Base-by-base conservation (phyloP, 768 basidiomycete species). In the Kwoniella mangroviensis region DNA sequence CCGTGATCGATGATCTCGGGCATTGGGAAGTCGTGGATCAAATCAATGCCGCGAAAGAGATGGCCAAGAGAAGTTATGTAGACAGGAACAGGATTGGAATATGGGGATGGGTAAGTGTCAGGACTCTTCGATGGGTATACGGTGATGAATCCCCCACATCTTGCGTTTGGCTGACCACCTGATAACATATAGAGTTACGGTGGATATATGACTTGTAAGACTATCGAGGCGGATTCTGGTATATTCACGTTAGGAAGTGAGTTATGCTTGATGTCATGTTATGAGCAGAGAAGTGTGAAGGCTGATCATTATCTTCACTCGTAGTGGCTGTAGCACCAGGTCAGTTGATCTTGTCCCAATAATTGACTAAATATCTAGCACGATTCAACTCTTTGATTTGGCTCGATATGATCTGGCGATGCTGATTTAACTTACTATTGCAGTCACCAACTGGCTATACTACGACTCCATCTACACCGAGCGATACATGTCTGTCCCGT, bases 401-500 rank as follows among this genome's bases (percentile, higher is more conserved):
- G 26, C 65, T 62, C 6, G 21, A 24, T n/a, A 22, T 45, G 61
- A 45, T 41, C n/a, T 17, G 57, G n/a, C 40, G 24, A 61, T 60
- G 42, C n/a, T 58, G 40, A n/a, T 28, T 22, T 28, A 2, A 26
- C 21, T 40, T n/a, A 24, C 19, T 4, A 2, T 61, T 15, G 6
- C 52, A 68, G 82, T 83, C 4, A 83, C 82, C 1, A 75, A 81
- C 61, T 83, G 81, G 81, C 69, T 77, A 5, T 82, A 75, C 73
- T 84, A 84, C 73, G 94, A 98, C 84, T 91, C 94, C 0, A 91
- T 98, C 73, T 98, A 98, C 82, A 99, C 97, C 1, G 97, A 99
- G 76, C 90, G 97, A 19, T 98, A 98, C 86, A 94, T 98, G 94
- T 89, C 89, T 73, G 86, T 92, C 26, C 94, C 94, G 0, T 81